Conservation (phyloP, 148 eudicot species). For the Hydrangea macrophylla region DNA sequence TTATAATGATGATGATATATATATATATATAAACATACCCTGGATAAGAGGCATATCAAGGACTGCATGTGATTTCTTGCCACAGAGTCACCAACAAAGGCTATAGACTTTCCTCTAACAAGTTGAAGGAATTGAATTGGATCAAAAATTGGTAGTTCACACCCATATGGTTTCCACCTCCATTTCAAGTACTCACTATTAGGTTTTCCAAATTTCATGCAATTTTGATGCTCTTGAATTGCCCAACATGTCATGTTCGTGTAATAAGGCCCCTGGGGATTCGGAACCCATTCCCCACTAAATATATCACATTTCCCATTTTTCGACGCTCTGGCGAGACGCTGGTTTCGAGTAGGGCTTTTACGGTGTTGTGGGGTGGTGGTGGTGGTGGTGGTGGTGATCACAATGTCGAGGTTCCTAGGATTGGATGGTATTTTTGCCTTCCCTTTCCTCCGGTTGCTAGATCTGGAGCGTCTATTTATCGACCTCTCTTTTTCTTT, state of each 20-base stretch:
- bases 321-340: background rate
- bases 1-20: background rate
- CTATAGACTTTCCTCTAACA: conserved; percentile 47
- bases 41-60: conserved; percentile 48
- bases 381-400: background rate
- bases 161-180: conserved; percentile 55
- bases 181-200: conserved; percentile 41
- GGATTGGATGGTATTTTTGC: no score
- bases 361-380: no score
- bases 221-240: conserved; percentile 57
- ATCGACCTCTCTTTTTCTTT: no score
- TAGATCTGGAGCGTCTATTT: no score
- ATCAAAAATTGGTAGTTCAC: conserved; percentile 44
- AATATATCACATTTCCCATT: conserved; percentile 39
- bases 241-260: conserved; percentile 41
- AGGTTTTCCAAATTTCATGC: conserved; percentile 50
- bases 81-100: conserved; percentile 60
- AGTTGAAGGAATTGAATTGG: conserved; percentile 41
- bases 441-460: background rate
- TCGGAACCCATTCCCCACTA: conserved; percentile 44
- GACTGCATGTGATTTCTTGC: conserved; percentile 66
- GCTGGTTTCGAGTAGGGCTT: no score
- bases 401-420: no score
- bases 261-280: conserved; percentile 42
- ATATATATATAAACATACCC: conserved; percentile 21